phyloP scores from a whole-genome alignment of 305 asterid genomes.

The Solanum chacoense region DNA sequence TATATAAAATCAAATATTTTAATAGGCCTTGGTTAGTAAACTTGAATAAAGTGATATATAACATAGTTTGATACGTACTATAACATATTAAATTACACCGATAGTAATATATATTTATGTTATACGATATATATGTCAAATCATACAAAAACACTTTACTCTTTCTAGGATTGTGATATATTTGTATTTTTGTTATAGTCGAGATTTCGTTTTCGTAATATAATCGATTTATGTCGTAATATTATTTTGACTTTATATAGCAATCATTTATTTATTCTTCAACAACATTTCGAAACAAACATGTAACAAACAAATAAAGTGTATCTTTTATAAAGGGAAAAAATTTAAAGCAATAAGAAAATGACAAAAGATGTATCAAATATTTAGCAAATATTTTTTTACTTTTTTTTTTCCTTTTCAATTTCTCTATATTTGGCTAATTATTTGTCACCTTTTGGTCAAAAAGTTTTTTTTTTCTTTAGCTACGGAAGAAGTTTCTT shows the following conservation, averaged over 20 bases:
- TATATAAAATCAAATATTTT: background rate
- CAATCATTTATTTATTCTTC: background rate
- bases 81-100: background rate
- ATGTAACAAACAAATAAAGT: constrained; percentile 5
- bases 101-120: too few relatives aligned
- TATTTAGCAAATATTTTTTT: background rate
- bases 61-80: background rate
- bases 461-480: background rate
- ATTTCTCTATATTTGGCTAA: background rate
- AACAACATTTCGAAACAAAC: background rate
- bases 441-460: background rate
- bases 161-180: background rate
- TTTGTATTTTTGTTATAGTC: background rate
- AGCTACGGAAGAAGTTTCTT: background rate
- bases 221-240: background rate
- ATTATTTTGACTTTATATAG: background rate
- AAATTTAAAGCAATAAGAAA: background rate
- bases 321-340: background rate
- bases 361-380: background rate
- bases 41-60: background rate
- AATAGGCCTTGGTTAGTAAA: background rate
- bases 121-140: background rate
- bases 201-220: background rate
- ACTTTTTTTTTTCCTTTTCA: background rate
- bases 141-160: background rate